phyloP scores from a whole-genome alignment of 2,329 filamentous ascomycete species.

The Magnaporthiopsis rhizophila region DNA sequence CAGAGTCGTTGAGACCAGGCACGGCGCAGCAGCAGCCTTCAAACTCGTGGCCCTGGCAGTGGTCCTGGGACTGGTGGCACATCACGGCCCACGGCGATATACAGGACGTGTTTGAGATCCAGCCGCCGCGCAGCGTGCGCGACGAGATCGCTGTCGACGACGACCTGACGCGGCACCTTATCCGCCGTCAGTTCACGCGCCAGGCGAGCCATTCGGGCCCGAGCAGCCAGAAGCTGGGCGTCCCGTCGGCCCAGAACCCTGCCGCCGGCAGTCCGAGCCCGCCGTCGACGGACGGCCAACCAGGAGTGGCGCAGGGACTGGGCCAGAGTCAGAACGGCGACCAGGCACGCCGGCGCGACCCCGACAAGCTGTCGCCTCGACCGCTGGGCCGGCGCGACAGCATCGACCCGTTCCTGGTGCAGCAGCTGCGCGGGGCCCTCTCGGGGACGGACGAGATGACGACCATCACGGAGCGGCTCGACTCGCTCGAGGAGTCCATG shows the following conservation, averaged over 20 bases:
- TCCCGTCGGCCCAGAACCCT: background rate
- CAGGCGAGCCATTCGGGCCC: conserved; percentile 19
- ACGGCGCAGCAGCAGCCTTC: no score
- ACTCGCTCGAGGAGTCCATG: conserved; percentile 41
- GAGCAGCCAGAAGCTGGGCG: background rate
- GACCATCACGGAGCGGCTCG: conserved; percentile 35
- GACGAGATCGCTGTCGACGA: conserved; percentile 52
- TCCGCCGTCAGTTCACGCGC: conserved; percentile 47
- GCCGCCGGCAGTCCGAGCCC: background rate
- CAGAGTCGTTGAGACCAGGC: conserved; percentile 7
- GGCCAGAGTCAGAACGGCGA: background rate
- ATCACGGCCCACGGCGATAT: conserved; percentile 67
- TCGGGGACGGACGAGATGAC: conserved; percentile 35
- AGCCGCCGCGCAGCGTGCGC: conserved; percentile 54
- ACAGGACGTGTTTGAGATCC: conserved; percentile 50
- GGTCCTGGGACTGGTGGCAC: conserved; percentile 60
- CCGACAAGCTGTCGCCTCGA: conserved; percentile 13
- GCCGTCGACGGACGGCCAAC: background rate
- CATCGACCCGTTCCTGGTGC: conserved; percentile 40
- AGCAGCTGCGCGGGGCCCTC: conserved; percentile 42
- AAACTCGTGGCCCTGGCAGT: conserved; percentile 24
- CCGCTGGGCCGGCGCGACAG: conserved; percentile 44
- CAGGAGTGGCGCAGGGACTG: background rate
- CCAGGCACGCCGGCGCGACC: background rate
- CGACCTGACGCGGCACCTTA: conserved; percentile 48